Percentiles rank a stretch among this genome's conserved stretches.
These are phyloP conservation scores for Mycena vitilis DNA, from an alignment of 768 basidiomycete genomes.

Conservation along the genomic window DNA sequence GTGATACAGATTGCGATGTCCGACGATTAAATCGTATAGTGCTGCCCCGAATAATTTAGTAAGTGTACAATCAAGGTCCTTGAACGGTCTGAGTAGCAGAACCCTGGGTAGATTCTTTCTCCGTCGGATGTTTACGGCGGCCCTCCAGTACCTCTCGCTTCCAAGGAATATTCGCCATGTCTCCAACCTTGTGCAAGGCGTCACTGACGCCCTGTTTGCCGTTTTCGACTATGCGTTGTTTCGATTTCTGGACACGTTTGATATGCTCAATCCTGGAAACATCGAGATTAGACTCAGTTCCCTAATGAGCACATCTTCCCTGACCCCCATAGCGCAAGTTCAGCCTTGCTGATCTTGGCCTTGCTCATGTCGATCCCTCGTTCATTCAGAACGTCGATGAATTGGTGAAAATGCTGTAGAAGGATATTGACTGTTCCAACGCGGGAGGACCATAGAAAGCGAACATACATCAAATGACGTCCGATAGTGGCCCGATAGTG, in stretches of 20 bases:
- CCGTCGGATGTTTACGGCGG: conserved; percentile 16
- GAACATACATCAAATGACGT: conserved; percentile 64
- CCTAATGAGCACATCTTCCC: conserved; percentile 26
- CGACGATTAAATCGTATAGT: too few relatives aligned
- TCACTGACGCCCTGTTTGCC: conserved; percentile 49
- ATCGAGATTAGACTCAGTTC: conserved; percentile 14
- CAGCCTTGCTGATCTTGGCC: conserved; percentile 71
- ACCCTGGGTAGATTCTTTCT: background rate
- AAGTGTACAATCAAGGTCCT: conserved; percentile 6
- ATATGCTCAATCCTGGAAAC: conserved; percentile 59
- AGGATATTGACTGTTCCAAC: too few relatives aligned
- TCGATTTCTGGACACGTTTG: conserved; percentile 55
- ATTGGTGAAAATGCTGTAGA: conserved; percentile 67
- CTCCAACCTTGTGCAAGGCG: conserved; percentile 41
- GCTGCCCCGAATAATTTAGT: background rate
- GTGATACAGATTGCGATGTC: background rate
- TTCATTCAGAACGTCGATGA: conserved; percentile 62
- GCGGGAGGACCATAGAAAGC: background rate
- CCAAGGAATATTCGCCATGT: conserved; percentile 38
- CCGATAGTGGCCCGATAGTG: conserved; percentile 76
- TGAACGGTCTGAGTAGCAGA: background rate
- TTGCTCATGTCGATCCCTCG: conserved; percentile 70
- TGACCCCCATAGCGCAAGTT: conserved; percentile 67
- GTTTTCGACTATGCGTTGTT: conserved; percentile 42
- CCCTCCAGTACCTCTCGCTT: conserved; percentile 50